Evolutionary conservation across 192 early-diverging fungal genomes (phyloP), one percentile per base, ranked within the genome.

Genomic region (Coemansia biformis): DNA sequence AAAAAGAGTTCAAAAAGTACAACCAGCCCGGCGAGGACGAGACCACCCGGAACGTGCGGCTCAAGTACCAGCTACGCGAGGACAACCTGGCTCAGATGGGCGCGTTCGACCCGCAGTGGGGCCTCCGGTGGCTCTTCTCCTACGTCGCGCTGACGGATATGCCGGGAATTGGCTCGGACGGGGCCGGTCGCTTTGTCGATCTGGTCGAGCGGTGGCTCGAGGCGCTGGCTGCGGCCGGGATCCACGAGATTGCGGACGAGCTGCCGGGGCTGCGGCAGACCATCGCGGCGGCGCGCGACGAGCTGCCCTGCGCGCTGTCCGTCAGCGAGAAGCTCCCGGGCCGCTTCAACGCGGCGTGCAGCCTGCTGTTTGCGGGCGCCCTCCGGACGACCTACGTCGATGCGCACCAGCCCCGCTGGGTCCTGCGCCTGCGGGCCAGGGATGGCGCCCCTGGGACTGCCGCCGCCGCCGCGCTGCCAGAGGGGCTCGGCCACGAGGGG

Each of bases 101-200:
- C 3, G 57, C 68, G 11, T 58, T 63, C 29, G 68, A 72, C 28
- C 47, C 54, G 24, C 37, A 30, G 18, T 72, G 68, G 68, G 68
- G 68, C 10, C 38, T 72, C 10, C 55, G 43, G 23, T 72, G 61
- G 68, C 57, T 72, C 38, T 37, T 72, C 11, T 72, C 68, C 19
- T 72, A 38, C 23, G 40, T 64, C 2, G 42, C 57, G 9, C 43
- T 72, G 48, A 29, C 64, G 9, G 68, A 72, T 8, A 31, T 47
- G 11, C 62, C 68, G 0, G 48, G 64, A 8, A 17, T 57, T 9
- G 26, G 33, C 9, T 17, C 45, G 0, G 28, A 16, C 10, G 43
- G 28, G 9, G 45, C 53, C n/a, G 45, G 35, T n/a, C 33, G 52
- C 5, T 46, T 72, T 47, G 16, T 46, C 15, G 48, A 43, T n/a